phyloP scores from a whole-genome alignment of 192 early-diverging fungal genomes.

The Coemansia sp. region DNA sequence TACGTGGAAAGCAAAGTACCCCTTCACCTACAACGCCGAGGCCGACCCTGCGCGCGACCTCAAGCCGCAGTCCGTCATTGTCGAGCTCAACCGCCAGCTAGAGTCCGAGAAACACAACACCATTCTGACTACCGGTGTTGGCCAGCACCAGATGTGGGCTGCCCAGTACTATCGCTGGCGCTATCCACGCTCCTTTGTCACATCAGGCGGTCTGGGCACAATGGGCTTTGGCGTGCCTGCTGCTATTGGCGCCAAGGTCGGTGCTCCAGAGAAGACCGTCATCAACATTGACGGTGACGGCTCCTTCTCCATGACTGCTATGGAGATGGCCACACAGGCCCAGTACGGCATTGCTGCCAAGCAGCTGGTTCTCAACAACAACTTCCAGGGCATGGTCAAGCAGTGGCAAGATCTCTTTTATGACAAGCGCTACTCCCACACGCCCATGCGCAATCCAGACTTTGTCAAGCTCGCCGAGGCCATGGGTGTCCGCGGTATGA shows the following conservation, averaged over 20 bases:
- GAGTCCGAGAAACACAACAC: slow-evolving; percentile 84
- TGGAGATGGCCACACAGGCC: slow-evolving; percentile 97
- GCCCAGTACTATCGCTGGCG: slow-evolving; percentile 94
- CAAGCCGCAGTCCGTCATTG: slow-evolving; percentile 93
- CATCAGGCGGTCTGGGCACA: slow-evolving; percentile 96
- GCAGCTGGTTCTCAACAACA: slow-evolving; percentile 95
- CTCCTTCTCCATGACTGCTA: slow-evolving; percentile 97
- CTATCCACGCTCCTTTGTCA: slow-evolving; percentile 82
- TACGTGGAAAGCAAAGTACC: slow-evolving; percentile 90
- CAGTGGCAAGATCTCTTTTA: slow-evolving; percentile 97
- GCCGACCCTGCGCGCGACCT: slow-evolving; percentile 60
- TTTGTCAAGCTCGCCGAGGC: slow-evolving; percentile 97
- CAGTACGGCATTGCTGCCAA: slow-evolving; percentile 98
- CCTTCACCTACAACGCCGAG: slow-evolving; percentile 75
- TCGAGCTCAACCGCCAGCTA: slow-evolving; percentile 85
- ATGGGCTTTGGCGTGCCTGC: slow-evolving; percentile 98
- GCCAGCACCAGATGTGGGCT: slow-evolving; percentile 99
- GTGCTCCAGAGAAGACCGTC: slow-evolving; percentile 87
- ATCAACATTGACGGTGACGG: slow-evolving; percentile 99
- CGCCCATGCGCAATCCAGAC: slow-evolving; percentile 94
- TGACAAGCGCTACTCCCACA: slow-evolving; percentile 92
- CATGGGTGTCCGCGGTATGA: slow-evolving; percentile 87
- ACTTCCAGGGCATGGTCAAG: slow-evolving; percentile 99
- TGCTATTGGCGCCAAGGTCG: slow-evolving; percentile 97
- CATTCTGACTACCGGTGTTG: slow-evolving; percentile 94